phyloP scores from a whole-genome alignment of 176 grass and related monocot species.

The Echinochloa phyllopogon region DNA sequence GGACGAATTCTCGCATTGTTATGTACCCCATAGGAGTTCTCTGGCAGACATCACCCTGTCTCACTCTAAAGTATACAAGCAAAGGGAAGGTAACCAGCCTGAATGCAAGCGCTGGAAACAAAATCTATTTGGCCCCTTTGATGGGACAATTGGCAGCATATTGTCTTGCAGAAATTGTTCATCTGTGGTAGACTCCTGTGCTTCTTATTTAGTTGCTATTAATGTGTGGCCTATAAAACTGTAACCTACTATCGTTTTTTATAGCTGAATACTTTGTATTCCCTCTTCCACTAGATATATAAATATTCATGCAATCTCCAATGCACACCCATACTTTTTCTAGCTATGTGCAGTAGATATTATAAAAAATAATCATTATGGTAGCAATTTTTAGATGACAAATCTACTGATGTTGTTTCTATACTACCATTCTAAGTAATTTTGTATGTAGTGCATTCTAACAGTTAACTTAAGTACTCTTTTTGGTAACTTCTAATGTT shows the following conservation, averaged over 20 bases:
- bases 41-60: slow-evolving; percentile 64
- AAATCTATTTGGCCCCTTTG: slow-evolving; percentile 81
- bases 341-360: not conserved
- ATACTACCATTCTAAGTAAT: slow-evolving; percentile 13
- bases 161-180: slow-evolving; percentile 92
- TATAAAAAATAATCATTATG: slow-evolving; percentile 11
- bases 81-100: slow-evolving; percentile 63
- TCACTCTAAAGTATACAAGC: slow-evolving; percentile 79
- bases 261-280: slow-evolving; percentile 16
- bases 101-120: slow-evolving; percentile 79
- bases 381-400: not conserved
- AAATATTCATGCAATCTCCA: not conserved
- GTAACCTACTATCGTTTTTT: slow-evolving; percentile 6
- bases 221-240: slow-evolving; percentile 25
- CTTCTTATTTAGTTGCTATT: slow-evolving; percentile 39
- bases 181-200: slow-evolving; percentile 72
- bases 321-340: slow-evolving; percentile 7
- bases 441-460: not conserved
- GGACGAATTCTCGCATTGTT: slow-evolving; percentile 70
- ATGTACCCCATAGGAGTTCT: slow-evolving; percentile 76
- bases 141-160: slow-evolving; percentile 88
- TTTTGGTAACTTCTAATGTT: slow-evolving; percentile 37
- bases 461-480: not conserved
- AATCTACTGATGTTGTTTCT: slow-evolving; percentile 27
- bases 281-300: slow-evolving; percentile 24